These are phyloP conservation scores for Psidium friedrichsthalianum DNA, from an alignment of 345 rosid species.

Conservation along the genomic window DNA sequence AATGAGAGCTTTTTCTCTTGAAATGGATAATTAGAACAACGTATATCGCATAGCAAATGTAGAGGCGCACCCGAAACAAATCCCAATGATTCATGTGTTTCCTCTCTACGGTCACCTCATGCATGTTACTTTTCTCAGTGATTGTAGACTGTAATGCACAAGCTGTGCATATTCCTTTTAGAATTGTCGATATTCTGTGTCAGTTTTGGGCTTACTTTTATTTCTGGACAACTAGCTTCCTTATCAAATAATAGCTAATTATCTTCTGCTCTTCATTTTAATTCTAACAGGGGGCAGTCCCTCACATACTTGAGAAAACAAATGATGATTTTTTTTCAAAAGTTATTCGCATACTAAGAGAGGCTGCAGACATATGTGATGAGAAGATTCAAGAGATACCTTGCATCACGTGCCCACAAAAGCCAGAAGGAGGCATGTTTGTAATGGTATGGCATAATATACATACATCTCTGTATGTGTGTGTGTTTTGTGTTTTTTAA, in stretches of 20 bases:
- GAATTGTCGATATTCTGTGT: not conserved
- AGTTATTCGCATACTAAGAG: conserved; percentile 25
- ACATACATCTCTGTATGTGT: not conserved
- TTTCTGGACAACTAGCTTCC: not conserved
- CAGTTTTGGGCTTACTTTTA: not conserved
- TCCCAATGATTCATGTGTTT: not conserved
- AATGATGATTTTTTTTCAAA: conserved; percentile 48
- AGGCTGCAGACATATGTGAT: conserved; percentile 37
- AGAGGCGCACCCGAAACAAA: not conserved
- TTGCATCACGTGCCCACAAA: conserved; percentile 40
- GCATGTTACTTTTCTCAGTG: not conserved
- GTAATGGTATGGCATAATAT: conserved; percentile 39
- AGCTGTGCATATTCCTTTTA: not conserved
- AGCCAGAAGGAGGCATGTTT: conserved; percentile 66
- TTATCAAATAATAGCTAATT: not conserved
- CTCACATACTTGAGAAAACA: conserved; percentile 50
- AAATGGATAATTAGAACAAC: not conserved
- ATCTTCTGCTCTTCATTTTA: not conserved
- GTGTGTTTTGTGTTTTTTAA: too few species aligned
- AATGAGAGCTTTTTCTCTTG: not conserved
- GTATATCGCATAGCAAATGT: not conserved
- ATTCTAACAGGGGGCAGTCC: conserved; percentile 53
- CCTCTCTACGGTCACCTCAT: not conserved
- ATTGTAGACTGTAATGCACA: not conserved
- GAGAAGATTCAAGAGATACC: conserved; percentile 46